Conservation (phyloP, 2,329 filamentous ascomycete genomes). For the Pyrenophora tritici-repentis region DNA sequence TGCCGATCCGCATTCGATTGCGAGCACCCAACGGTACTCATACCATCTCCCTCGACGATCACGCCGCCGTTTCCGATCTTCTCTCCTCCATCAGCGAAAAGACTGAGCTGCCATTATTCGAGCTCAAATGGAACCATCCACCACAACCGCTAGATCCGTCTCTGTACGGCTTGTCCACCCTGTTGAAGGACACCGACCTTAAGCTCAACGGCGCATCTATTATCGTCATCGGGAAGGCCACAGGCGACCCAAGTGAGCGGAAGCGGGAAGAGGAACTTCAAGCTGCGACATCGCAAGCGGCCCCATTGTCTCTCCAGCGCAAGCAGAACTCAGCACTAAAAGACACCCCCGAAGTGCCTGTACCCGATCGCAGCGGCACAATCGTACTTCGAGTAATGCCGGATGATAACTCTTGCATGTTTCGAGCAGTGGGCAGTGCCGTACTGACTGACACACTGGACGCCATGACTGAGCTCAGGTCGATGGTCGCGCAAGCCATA, state of each 20-base stretch:
- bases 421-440: slow-evolving; percentile 82
- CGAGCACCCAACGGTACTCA: slow-evolving; percentile 75
- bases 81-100: slow-evolving; percentile 64
- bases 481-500: slow-evolving; percentile 78
- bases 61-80: slow-evolving; percentile 68
- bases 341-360: slow-evolving; percentile 66
- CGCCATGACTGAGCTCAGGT: slow-evolving; percentile 73
- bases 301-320: slow-evolving; percentile 49
- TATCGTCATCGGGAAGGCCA: slow-evolving; percentile 61
- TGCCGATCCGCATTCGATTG: slow-evolving; percentile 73
- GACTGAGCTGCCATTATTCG: slow-evolving; percentile 69
- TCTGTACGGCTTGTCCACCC: slow-evolving; percentile 55
- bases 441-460: slow-evolving; percentile 69
- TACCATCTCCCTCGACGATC: slow-evolving; percentile 69
- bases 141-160: slow-evolving; percentile 70
- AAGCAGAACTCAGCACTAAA: slow-evolving; percentile 53
- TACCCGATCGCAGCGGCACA: slow-evolving; percentile 61
- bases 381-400: slow-evolving; percentile 89
- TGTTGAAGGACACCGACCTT: slow-evolving; percentile 61
- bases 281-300: slow-evolving; percentile 25
- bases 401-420: slow-evolving; percentile 94
- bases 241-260: slow-evolving; percentile 35
- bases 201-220: slow-evolving; percentile 71
- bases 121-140: slow-evolving; percentile 85
- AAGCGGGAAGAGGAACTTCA: slow-evolving; percentile 20